Conservation (phyloP, 2,329 filamentous ascomycete genomes). For the Fusarium foetens region DNA sequence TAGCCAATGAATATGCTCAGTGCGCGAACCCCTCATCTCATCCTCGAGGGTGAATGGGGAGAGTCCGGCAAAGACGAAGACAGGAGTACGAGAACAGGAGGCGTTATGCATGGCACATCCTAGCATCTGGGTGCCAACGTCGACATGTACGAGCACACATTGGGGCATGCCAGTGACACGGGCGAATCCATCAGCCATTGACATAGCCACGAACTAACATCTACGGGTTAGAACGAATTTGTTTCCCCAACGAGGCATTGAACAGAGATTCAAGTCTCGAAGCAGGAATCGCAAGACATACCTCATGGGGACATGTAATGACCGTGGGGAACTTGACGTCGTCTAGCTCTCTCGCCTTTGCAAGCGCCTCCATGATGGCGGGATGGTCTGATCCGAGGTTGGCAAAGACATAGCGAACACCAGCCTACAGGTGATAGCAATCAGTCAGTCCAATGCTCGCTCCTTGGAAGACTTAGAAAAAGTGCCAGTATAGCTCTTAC, state of each 20-base stretch:
- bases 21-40: conserved; percentile 76
- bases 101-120: conserved; percentile 82
- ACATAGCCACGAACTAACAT: conserved; percentile 79
- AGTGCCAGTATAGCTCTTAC: background rate
- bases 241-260: background rate
- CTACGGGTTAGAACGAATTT: background rate
- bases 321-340: conserved; percentile 1
- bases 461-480: too few species aligned
- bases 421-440: conserved; percentile 48
- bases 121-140: conserved; percentile 81
- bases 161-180: conserved; percentile 76
- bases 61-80: conserved; percentile 80
- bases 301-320: conserved; percentile 14
- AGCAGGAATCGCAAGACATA: background rate
- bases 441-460: background rate
- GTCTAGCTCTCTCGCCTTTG: conserved; percentile 67
- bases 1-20: conserved; percentile 87
- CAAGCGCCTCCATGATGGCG: conserved; percentile 80
- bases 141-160: conserved; percentile 81
- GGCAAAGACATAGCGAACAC: conserved; percentile 67
- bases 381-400: conserved; percentile 77
- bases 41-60: conserved; percentile 81
- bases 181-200: conserved; percentile 83
- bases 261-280: background rate
- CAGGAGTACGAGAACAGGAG: conserved; percentile 75